These are phyloP conservation scores for Gyrodon lividus DNA, from an alignment of 768 basidiomycete species.

Conservation along the genomic window DNA sequence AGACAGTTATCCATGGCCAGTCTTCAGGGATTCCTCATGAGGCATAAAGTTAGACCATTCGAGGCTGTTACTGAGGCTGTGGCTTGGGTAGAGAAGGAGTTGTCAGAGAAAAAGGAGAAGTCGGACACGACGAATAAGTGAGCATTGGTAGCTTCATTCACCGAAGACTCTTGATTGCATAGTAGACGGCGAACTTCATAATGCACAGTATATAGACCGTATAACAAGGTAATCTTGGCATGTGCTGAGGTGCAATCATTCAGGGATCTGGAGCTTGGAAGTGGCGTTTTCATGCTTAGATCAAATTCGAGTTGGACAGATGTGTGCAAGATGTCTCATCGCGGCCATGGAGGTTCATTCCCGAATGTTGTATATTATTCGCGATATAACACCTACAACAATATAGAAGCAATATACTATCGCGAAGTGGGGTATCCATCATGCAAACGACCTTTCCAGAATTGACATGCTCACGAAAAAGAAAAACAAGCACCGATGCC, in stretches of 20 bases:
- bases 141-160: not conserved
- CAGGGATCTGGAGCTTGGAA: no score
- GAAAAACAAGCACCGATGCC: not conserved
- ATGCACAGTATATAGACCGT: not conserved
- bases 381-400: conserved; percentile 2
- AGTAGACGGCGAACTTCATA: not conserved
- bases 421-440: conserved; percentile 7
- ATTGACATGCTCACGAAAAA: not conserved
- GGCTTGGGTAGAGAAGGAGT: conserved; percentile 52
- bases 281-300: no score
- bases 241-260: no score
- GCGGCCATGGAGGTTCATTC: not conserved
- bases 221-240: no score
- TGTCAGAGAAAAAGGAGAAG: conserved; percentile 5
- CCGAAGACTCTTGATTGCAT: not conserved
- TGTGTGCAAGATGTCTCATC: not conserved
- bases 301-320: no score
- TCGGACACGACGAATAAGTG: not conserved
- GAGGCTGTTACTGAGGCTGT: conserved; percentile 48
- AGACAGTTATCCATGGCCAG: conserved; percentile 42
- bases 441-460: conserved; percentile 12
- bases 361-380: not conserved
- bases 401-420: conserved; percentile 13
- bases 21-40: conserved; percentile 64
- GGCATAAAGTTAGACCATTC: conserved; percentile 57